Conservation (phyloP, 2,329 filamentous ascomycete species). For the Ophiobolus disseminans region DNA sequence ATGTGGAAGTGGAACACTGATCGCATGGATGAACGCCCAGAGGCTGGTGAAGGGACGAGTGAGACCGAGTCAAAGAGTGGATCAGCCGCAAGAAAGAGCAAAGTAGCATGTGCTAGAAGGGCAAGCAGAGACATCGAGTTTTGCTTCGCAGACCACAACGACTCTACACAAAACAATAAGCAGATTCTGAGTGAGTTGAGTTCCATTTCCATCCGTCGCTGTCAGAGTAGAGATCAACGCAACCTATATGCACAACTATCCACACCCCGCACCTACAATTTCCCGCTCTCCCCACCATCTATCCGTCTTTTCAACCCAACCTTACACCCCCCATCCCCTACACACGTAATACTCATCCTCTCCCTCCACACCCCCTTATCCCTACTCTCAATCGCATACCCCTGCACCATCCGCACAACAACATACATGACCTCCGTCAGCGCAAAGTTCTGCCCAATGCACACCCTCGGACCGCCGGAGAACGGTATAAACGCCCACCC, state of each 20-base stretch:
- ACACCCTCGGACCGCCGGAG: constrained; percentile 33
- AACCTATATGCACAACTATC: no score
- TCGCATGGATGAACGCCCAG: no score
- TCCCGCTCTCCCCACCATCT: constrained; percentile 1
- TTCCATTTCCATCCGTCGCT: background rate
- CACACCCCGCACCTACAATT: no score
- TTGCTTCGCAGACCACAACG: no score
- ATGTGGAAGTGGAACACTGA: no score
- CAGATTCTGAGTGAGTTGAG: no score
- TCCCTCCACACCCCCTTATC: constrained; percentile 31
- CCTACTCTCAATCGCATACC: constrained; percentile 23
- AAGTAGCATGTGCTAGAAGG: no score
- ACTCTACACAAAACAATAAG: no score
- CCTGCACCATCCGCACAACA: constrained; percentile 29
- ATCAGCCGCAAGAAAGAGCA: no score
- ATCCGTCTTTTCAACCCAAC: constrained; percentile 19
- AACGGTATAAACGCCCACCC: constrained; percentile 41
- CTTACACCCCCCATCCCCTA: constrained; percentile 24
- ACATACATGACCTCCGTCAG: constrained; percentile 31
- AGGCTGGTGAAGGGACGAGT: no score
- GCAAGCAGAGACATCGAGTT: no score
- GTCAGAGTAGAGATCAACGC: background rate
- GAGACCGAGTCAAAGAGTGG: no score
- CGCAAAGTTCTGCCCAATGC: constrained; percentile 39
- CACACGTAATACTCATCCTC: constrained; percentile 29